phyloP scores from a whole-genome alignment of 2,329 filamentous ascomycete species.

The Colletotrichum sublineola region DNA sequence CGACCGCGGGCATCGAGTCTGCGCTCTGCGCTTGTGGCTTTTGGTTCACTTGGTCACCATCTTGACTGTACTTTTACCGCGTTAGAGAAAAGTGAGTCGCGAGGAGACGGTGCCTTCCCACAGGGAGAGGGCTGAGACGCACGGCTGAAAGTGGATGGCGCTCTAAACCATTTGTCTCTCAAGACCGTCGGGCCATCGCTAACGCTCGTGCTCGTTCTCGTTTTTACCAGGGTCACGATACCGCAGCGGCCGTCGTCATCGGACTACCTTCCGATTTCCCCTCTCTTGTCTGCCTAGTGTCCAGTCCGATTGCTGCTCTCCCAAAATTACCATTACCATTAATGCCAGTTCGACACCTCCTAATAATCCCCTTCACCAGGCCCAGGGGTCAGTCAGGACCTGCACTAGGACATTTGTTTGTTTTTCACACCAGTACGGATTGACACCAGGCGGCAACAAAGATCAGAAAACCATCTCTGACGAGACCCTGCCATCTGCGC shows the following conservation, averaged over 20 bases:
- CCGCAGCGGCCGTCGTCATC: conserved; percentile 20
- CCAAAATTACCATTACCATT: background rate
- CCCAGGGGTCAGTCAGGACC: background rate
- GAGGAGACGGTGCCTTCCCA: background rate
- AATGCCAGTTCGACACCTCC: background rate
- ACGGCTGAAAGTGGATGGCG: conserved; percentile 13
- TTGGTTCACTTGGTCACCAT: conserved; percentile 16
- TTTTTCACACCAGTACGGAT: conserved; percentile 19
- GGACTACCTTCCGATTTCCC: conserved; percentile 21
- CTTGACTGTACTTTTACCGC: background rate
- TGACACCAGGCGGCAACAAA: conserved; percentile 18
- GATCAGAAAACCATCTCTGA: background rate
- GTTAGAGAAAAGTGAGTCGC: background rate
- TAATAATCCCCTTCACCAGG: background rate
- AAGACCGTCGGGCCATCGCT: background rate
- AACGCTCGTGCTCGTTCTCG: background rate
- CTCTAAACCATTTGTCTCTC: conserved; percentile 15
- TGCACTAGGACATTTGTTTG: background rate
- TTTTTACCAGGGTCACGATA: conserved; percentile 6
- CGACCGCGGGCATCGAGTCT: background rate
- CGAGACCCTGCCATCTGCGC: conserved; percentile 31
- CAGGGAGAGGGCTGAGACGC: conserved; percentile 32
- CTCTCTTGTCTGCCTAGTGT: conserved; percentile 14
- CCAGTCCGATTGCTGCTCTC: conserved; percentile 6
- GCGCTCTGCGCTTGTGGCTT: conserved; percentile 16